These are phyloP conservation scores for Ensete ventricosum DNA, from an alignment of 176 grass and related monocot species.

Conservation along the genomic window DNA sequence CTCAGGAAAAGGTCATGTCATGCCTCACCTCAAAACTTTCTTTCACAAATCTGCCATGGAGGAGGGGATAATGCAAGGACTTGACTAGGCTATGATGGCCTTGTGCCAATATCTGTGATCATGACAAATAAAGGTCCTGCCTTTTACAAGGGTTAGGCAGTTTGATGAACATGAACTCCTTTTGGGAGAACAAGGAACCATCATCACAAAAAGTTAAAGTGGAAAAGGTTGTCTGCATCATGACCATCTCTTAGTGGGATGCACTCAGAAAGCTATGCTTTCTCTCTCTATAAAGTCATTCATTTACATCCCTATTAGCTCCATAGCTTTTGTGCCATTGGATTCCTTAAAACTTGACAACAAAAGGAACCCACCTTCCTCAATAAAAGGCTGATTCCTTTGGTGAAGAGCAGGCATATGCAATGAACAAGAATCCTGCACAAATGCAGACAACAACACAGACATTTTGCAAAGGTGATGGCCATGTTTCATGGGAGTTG, in stretches of 20 bases:
- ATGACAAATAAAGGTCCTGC: too few relatives aligned
- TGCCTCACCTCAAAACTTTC: not conserved
- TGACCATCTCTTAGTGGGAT: not conserved
- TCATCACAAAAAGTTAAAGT: not conserved
- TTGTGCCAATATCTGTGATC: too few relatives aligned
- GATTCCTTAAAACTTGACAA: slow-evolving; percentile 41
- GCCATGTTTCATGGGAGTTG: too few relatives aligned
- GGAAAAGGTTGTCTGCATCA: not conserved
- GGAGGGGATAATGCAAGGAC: too few relatives aligned
- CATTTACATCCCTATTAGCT: slow-evolving; percentile 26
- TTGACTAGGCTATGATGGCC: too few relatives aligned
- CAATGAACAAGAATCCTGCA: too few relatives aligned
- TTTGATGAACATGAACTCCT: not conserved
- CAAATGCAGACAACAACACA: too few relatives aligned
- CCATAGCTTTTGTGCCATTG: not conserved
- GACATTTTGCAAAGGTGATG: too few relatives aligned
- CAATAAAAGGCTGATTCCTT: slow-evolving; percentile 22
- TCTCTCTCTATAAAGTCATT: slow-evolving; percentile 33
- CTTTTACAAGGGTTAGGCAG: too few relatives aligned
- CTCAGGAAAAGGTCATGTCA: not conserved
- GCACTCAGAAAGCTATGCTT: slow-evolving; percentile 8
- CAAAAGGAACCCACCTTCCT: slow-evolving; percentile 32
- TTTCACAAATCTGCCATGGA: too few relatives aligned
- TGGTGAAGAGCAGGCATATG: too few relatives aligned
- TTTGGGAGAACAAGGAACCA: not conserved